These are phyloP conservation scores for Nemania sp. DNA, from an alignment of 2,329 filamentous ascomycete genomes.

Conservation along the genomic window DNA sequence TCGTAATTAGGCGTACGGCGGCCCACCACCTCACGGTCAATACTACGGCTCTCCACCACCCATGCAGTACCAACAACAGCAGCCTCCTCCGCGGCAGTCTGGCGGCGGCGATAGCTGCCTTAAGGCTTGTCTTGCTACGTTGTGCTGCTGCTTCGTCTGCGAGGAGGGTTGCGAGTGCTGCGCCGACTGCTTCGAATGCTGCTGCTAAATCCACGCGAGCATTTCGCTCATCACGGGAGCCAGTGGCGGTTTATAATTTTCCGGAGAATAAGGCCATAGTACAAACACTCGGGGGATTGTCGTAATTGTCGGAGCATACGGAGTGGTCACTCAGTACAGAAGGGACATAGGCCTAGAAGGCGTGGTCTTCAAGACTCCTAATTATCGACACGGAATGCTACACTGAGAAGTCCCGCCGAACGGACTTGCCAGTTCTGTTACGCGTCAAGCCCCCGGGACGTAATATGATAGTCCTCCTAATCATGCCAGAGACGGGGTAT, in stretches of 20 bases:
- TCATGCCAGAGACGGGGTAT: constrained; percentile 14
- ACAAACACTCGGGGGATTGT: too few relatives aligned
- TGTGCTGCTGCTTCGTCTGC: constrained; percentile 56
- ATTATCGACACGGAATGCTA: background rate
- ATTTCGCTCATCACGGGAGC: background rate
- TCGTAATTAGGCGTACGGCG: constrained; percentile 43
- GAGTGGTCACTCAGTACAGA: background rate
- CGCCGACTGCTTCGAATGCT: constrained; percentile 50
- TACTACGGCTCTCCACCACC: constrained; percentile 47
- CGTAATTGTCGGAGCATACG: too few relatives aligned
- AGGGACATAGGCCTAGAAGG: background rate
- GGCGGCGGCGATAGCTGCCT: constrained; percentile 47
- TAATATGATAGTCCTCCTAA: background rate
- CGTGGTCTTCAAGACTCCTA: background rate
- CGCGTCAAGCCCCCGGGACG: too few relatives aligned
- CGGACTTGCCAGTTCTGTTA: too few relatives aligned
- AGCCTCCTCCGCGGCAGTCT: constrained; percentile 42
- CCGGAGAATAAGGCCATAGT: background rate
- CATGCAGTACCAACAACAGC: constrained; percentile 52
- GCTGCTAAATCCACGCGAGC: constrained; percentile 35
- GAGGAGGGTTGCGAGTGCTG: constrained; percentile 56
- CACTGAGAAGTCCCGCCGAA: too few relatives aligned
- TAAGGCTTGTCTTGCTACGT: constrained; percentile 49
- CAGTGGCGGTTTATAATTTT: too few relatives aligned
- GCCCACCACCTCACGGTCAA: constrained; percentile 43